Evolutionary conservation across 768 basidiomycete species (phyloP).

Genomic region (Agrocybe pediades): DNA sequence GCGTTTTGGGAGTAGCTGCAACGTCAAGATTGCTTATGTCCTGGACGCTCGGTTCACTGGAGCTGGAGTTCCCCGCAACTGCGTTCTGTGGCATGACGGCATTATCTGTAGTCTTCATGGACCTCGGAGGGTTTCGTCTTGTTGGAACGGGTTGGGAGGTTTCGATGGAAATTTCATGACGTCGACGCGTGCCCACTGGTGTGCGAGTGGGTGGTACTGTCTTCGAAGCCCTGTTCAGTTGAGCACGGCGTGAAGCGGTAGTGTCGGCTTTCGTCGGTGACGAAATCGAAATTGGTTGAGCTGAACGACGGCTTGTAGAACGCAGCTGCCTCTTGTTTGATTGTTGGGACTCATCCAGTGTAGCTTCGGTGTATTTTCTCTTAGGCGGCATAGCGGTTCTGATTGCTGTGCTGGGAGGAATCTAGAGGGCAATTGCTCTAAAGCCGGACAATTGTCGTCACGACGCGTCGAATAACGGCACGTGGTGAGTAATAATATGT

Average conservation of each 20-base stretch:
- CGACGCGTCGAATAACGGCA: conserved; percentile 29
- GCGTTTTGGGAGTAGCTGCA: background rate
- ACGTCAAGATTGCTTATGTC: background rate
- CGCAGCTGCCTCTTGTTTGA: background rate
- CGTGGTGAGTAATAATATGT: too few relatives aligned
- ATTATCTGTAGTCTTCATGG: background rate
- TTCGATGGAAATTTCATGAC: too few relatives aligned
- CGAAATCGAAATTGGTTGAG: background rate
- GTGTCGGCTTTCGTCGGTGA: background rate
- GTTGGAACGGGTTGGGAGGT: too few relatives aligned
- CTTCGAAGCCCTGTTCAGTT: background rate
- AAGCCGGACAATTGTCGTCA: background rate
- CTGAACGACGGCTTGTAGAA: background rate
- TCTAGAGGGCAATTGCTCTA: background rate
- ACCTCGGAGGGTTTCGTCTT: background rate
- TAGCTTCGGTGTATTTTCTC: conserved; percentile 34
- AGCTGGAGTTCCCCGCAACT: background rate
- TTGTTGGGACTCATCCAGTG: background rate
- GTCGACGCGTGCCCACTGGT: background rate
- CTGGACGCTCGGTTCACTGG: background rate
- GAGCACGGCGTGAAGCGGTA: background rate
- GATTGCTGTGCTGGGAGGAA: background rate
- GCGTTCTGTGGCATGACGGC: background rate
- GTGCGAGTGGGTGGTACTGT: background rate
- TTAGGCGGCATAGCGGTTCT: conserved; percentile 39